Conservation (phyloP, 352 stramenopile species). For the Globisporangium viniferum region DNA sequence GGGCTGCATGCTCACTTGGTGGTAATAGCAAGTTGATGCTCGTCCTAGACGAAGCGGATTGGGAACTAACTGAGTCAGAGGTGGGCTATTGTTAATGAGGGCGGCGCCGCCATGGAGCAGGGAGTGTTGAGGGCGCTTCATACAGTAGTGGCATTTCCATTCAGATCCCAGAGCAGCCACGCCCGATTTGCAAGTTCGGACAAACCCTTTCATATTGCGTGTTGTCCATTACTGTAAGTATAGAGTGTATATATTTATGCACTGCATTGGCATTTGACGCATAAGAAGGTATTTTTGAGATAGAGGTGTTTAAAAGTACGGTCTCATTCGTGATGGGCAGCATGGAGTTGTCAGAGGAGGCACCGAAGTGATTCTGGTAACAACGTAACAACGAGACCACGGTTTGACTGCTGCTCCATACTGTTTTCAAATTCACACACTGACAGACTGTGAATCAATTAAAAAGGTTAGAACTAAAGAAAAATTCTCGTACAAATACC, state of each 20-base stretch:
- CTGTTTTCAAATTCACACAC: not conserved
- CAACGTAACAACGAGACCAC: conserved; percentile 2
- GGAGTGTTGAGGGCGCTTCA: not conserved
- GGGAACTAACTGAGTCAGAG: not conserved
- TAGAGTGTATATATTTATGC: not conserved
- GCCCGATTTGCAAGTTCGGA: conserved; percentile 2
- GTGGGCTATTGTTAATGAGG: not conserved
- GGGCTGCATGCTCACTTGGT: not conserved
- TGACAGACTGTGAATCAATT: not conserved
- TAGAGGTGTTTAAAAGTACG: not conserved
- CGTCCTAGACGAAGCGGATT: conserved; percentile 1
- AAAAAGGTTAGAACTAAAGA: not conserved
- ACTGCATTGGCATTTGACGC: too few species aligned
- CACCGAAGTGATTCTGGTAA: not conserved
- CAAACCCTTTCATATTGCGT: not conserved
- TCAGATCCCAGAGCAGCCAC: not conserved
- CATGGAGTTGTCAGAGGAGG: not conserved
- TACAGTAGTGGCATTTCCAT: conserved; percentile 5
- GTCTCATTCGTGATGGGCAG: conserved; percentile 5
- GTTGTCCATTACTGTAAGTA: not conserved
- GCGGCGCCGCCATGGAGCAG: not conserved
- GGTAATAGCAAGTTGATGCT: conserved; percentile 7
- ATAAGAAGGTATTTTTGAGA: too few species aligned
- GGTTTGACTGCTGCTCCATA: not conserved
- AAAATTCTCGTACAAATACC: not conserved